Conservation (phyloP, 805 yeast genomes). For the Groenewaldozyma salmanticensis region DNA sequence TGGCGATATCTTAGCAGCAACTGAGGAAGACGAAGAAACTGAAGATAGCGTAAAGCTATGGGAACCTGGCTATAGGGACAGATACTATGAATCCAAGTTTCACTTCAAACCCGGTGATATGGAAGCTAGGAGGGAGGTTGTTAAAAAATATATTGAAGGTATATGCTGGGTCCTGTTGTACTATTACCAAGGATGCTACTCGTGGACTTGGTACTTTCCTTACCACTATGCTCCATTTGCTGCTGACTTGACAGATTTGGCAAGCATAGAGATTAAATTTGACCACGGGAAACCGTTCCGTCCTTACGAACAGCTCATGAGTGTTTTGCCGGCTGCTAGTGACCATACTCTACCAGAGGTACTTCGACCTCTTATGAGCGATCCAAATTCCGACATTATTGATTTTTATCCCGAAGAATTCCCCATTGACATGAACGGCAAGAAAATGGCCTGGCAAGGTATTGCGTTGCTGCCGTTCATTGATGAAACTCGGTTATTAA, state of each 20-base stretch:
- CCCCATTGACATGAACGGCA: slow-evolving; percentile 90
- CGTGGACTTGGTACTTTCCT: slow-evolving; percentile 98
- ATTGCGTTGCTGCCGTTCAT: slow-evolving; percentile 84
- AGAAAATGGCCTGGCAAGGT: slow-evolving; percentile 92
- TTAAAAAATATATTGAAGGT: slow-evolving; percentile 76
- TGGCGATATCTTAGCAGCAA: not conserved
- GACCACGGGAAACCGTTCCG: slow-evolving; percentile 66
- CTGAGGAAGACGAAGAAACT: slow-evolving; percentile 34
- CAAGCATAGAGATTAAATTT: slow-evolving; percentile 41
- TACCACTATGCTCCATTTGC: slow-evolving; percentile 98
- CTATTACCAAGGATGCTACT: slow-evolving; percentile 95
- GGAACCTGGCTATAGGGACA: slow-evolving; percentile 77
- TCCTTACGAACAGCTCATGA: slow-evolving; percentile 91
- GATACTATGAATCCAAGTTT: slow-evolving; percentile 77
- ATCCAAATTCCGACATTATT: slow-evolving; percentile 68
- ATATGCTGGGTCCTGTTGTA: slow-evolving; percentile 92
- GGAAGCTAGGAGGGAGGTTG: slow-evolving; percentile 48
- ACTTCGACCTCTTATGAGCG: slow-evolving; percentile 73
- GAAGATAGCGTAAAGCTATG: slow-evolving; percentile 52
- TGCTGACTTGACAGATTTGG: slow-evolving; percentile 58
- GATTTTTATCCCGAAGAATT: slow-evolving; percentile 88
- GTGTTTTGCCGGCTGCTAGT: slow-evolving; percentile 90
- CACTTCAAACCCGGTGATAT: slow-evolving; percentile 40
- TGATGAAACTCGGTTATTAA: slow-evolving; percentile 65
- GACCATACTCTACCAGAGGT: slow-evolving; percentile 76